These are phyloP conservation scores for Arachnopeziza araneosa DNA, from an alignment of 2,329 filamentous ascomycete genomes.

Conservation along the genomic window DNA sequence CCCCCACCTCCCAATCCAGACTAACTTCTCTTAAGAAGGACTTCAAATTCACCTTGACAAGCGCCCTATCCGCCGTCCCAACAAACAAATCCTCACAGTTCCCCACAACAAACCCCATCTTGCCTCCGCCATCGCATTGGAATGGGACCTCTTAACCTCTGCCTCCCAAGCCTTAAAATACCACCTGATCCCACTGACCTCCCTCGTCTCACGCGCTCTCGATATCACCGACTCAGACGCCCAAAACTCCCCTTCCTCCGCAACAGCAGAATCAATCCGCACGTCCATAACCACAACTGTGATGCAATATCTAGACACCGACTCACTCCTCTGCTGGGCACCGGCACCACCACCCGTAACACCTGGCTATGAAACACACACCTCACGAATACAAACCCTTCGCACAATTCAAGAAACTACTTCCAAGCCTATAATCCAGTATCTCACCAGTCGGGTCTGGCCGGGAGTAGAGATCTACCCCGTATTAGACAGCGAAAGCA, in stretches of 20 bases:
- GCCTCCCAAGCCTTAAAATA: constrained; percentile 78
- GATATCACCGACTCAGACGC: constrained; percentile 70
- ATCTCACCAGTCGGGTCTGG: constrained; percentile 71
- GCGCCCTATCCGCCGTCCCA: constrained; percentile 72
- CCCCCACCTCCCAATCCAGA: neutral
- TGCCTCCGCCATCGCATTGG: constrained; percentile 77
- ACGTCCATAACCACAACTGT: constrained; percentile 59
- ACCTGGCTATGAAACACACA: constrained; percentile 39
- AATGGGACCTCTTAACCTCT: constrained; percentile 84
- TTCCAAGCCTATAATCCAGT: constrained; percentile 65
- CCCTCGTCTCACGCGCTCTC: constrained; percentile 73
- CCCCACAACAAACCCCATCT: constrained; percentile 74
- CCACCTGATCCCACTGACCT: constrained; percentile 87
- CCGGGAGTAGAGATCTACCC: constrained; percentile 74
- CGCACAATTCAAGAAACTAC: constrained; percentile 66
- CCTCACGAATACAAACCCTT: constrained; percentile 49
- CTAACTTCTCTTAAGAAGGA: constrained; percentile 17
- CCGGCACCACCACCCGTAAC: constrained; percentile 47
- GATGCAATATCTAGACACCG: constrained; percentile 85
- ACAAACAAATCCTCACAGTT: constrained; percentile 65
- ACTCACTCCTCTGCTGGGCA: constrained; percentile 89
- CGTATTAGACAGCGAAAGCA: constrained; percentile 72
- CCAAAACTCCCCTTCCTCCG: neutral
- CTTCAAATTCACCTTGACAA: constrained; percentile 67
- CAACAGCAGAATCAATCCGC: constrained; percentile 47